Percentiles rank a stretch among this genome's conserved stretches.
Conservation (phyloP, 495 filamentous ascomycete genomes). For the Pseudotulostoma volvatum region DNA sequence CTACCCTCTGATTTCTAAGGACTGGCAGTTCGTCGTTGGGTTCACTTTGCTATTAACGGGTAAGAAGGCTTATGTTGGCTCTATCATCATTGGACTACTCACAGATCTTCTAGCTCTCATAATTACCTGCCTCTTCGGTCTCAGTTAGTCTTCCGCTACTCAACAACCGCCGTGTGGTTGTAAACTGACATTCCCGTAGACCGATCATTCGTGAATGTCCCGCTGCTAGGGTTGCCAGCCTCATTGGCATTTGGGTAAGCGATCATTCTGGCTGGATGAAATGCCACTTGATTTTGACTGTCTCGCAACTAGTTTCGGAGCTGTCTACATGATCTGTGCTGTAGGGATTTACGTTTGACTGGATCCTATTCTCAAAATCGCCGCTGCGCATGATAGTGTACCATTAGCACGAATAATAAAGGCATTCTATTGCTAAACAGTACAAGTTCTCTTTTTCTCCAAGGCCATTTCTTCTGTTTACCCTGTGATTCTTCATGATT, state of each 20-base stretch:
- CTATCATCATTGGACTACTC: too few species aligned
- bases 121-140: too few species aligned
- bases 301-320: constrained; percentile 55
- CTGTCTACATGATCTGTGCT: constrained; percentile 95
- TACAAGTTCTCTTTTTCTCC: constrained; percentile 12
- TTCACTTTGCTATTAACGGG: constrained; percentile 60
- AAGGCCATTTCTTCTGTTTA: too few species aligned
- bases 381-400: constrained; percentile 15
- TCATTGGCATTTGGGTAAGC: constrained; percentile 79
- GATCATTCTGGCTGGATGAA: too few species aligned
- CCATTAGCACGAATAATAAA: constrained; percentile 17
- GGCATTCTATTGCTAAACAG: constrained; percentile 22
- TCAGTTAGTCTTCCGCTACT: too few species aligned
- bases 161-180: too few species aligned
- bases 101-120: constrained; percentile 65
- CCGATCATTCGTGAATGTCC: constrained; percentile 63
- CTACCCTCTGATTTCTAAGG: constrained; percentile 63
- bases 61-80: constrained; percentile 16
- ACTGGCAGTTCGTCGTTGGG: constrained; percentile 66
- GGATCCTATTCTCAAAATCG: constrained; percentile 6
- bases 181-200: constrained; percentile 51
- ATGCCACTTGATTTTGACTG: constrained; percentile 7
- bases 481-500: too few species aligned
- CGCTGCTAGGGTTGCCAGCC: constrained; percentile 70
- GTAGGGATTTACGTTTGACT: constrained; percentile 93